Evolutionary conservation across 2,329 filamentous ascomycete genomes (phyloP).

Genomic region (Gnomoniopsis smithogilvyi): DNA sequence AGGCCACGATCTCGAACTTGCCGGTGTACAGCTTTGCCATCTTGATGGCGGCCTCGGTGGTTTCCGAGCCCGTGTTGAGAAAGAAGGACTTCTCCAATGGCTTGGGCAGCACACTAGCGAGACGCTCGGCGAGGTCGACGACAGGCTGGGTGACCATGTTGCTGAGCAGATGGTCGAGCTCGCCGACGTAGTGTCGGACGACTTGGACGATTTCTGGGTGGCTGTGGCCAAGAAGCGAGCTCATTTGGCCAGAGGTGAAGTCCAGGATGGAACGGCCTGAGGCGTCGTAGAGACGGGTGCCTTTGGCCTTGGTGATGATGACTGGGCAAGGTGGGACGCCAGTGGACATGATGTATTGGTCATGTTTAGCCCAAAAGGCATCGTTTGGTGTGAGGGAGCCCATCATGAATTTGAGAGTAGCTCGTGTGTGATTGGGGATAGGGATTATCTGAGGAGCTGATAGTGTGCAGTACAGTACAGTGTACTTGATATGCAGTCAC

Average conservation of each 20-base stretch:
- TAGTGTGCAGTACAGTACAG: no score
- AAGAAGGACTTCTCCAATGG: constrained; percentile 53
- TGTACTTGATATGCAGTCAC: no score
- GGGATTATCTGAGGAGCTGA: neutral
- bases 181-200: constrained; percentile 40
- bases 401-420: constrained; percentile 5
- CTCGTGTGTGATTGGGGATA: neutral
- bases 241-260: constrained; percentile 60
- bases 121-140: constrained; percentile 46
- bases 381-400: constrained; percentile 11
- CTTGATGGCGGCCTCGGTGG: constrained; percentile 58
- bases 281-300: constrained; percentile 42
- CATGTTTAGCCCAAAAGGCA: constrained; percentile 31
- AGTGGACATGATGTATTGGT: constrained; percentile 39
- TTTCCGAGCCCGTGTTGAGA: constrained; percentile 53
- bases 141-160: constrained; percentile 56
- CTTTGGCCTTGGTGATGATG: constrained; percentile 42
- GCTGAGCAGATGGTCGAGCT: constrained; percentile 55
- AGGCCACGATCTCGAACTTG: constrained; percentile 61
- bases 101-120: constrained; percentile 42
- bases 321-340: constrained; percentile 36
- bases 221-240: constrained; percentile 52
- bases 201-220: constrained; percentile 55
- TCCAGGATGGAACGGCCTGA: constrained; percentile 46
- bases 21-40: constrained; percentile 62